Evolutionary conservation across 371 early-diverging fungal species (phyloP), one percentile per base, ranked within the genome.

Genomic region (Spiromyces aspiralis): DNA sequence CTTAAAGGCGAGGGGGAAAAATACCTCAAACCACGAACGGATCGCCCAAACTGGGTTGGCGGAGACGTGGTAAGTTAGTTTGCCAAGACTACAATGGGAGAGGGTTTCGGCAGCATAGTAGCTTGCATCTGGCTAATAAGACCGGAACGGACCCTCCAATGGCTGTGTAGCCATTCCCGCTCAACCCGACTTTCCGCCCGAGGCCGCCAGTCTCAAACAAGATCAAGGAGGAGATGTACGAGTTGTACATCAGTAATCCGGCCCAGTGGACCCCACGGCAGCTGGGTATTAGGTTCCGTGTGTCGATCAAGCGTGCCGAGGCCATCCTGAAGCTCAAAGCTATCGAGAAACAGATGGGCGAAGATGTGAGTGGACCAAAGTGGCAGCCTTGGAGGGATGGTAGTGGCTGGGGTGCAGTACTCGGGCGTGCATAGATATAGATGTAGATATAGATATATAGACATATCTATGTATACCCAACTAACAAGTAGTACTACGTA

Each of bases 91-190:
- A n/a, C n/a, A n/a, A n/a, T n/a, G n/a, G n/a, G n/a, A n/a, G n/a
- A n/a, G n/a, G n/a, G n/a, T n/a, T n/a, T n/a, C n/a, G n/a, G n/a
- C n/a, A n/a, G n/a, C n/a, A n/a, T n/a, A n/a, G n/a, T n/a, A n/a
- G n/a, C n/a, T n/a, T n/a, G n/a, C n/a, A n/a, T n/a, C n/a, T n/a
- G n/a, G n/a, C n/a, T n/a, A n/a, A n/a, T n/a, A n/a, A n/a, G n/a
- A n/a, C n/a, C n/a, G n/a, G n/a, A n/a, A n/a, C n/a, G n/a, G n/a
- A n/a, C n/a, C n/a, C n/a, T n/a, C n/a, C n/a, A n/a, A n/a, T n/a
- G n/a, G n/a, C n/a, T n/a, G n/a, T n/a, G n/a, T 35, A 82, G 72
- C 92, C 92, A 21, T 91, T 91, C 70, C 92, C 92, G 4, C 76
- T 86, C 73, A 92, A 92, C 58, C 90, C 88, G 26, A 63, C 72